Evolutionary conservation across 2,329 filamentous ascomycete genomes (phyloP).

Genomic region (Didymella keratinophila): DNA sequence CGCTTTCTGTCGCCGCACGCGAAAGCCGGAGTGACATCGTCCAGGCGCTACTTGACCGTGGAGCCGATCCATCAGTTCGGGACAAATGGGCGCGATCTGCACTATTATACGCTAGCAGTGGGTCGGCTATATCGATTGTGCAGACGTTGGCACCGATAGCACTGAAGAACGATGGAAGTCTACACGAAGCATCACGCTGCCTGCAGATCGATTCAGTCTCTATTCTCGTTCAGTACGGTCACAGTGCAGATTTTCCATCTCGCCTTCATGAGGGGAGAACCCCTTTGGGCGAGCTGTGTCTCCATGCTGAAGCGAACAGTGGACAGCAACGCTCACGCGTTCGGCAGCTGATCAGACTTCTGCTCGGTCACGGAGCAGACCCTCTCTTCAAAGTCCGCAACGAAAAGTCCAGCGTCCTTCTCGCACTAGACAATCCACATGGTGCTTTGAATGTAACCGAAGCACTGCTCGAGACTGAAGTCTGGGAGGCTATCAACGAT

Average conservation of each 20-base stretch:
- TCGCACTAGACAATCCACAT: constrained; percentile 65
- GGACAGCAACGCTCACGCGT: constrained; percentile 39
- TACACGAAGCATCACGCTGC: constrained; percentile 70
- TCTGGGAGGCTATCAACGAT: constrained; percentile 72
- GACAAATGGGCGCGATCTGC: constrained; percentile 67
- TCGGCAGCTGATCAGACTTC: constrained; percentile 60
- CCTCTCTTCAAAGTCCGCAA: constrained; percentile 61
- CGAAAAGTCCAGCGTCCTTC: constrained; percentile 66
- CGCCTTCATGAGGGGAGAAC: constrained; percentile 68
- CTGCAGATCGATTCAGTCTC: constrained; percentile 65
- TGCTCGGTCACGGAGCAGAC: constrained; percentile 66
- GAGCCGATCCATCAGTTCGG: constrained; percentile 66
- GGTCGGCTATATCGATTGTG: constrained; percentile 37
- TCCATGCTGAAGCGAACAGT: constrained; percentile 60
- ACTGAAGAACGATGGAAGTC: constrained; percentile 68
- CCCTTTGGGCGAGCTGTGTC: constrained; percentile 69
- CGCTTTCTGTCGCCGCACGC: constrained; percentile 67
- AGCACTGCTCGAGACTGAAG: constrained; percentile 67
- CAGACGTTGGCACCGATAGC: constrained; percentile 63
- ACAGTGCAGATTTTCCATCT: constrained; percentile 71
- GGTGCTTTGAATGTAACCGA: constrained; percentile 65
- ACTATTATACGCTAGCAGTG: constrained; percentile 65
- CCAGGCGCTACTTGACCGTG: constrained; percentile 63
- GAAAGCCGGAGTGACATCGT: constrained; percentile 65
- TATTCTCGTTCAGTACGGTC: constrained; percentile 65